Base-by-base conservation (phyloP, 73 alveolate species). In the Stentor coeruleus region DNA sequence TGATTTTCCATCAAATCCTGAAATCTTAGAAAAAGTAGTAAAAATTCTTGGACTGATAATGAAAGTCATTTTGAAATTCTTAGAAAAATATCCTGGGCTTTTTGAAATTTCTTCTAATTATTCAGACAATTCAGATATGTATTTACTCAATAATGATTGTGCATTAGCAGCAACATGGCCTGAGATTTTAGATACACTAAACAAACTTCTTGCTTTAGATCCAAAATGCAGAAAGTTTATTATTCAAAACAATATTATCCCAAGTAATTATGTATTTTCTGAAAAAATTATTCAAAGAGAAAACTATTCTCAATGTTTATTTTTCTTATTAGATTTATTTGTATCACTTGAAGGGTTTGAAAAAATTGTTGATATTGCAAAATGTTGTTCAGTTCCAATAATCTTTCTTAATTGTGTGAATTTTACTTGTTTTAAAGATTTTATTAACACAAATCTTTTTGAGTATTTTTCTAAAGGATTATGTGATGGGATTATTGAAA, bases 31-130 rank as follows among this genome's bases (percentile, higher is more conserved):
- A 66, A 86, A 0, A 87, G 86, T 39, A 40, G 60, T 20, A 77
- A 82, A 77, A 86, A 90, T 89, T 58, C 86, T 81, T 79, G 83
- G 39, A 57, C 74, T 2, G 81, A 81, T 74, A 89, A 75, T 35
- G 76, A 87, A 35, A 59, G 41, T 35, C 49, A 83, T 31, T 77
- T 39, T n/a, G n/a, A 2, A 20, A 81, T 73, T 81, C 35, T 3
- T 40, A 81, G 6, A 79, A 31, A 73, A 74, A 30, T 39, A 30
- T 55, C 28, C 14, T 74, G n/a, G n/a, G n/a, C n/a, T n/a, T n/a
- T n/a, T n/a, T n/a, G n/a, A n/a, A n/a, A n/a, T n/a, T n/a, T n/a
- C n/a, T n/a, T n/a, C n/a, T n/a, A n/a, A n/a, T n/a, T n/a, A n/a
- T n/a, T n/a, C n/a, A 11, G 11, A 26, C n/a, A n/a, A n/a, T 89